Evolutionary conservation across 1,284 basidiomycete genomes (phyloP).

Genomic region (Cryptococcus depauperatus): DNA sequence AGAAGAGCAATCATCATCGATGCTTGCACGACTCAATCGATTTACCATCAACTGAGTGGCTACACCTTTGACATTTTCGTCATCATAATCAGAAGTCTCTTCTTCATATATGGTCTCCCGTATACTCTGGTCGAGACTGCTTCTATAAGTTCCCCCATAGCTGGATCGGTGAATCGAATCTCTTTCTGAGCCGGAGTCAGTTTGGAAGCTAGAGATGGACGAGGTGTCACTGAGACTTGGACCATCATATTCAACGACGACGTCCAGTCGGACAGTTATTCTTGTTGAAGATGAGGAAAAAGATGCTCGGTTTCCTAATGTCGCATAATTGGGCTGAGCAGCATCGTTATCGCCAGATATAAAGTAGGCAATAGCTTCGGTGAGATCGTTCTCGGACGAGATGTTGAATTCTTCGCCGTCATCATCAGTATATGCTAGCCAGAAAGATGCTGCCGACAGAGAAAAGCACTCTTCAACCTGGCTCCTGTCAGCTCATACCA

Average conservation of each 20-base stretch:
- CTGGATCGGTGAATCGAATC: slow-evolving; percentile 15
- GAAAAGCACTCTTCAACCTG: slow-evolving; percentile 76
- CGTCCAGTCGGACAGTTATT: slow-evolving; percentile 65
- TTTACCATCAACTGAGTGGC: background rate
- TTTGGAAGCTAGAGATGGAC: slow-evolving; percentile 52
- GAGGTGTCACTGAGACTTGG: slow-evolving; percentile 81
- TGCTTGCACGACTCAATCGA: background rate
- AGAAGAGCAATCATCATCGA: background rate
- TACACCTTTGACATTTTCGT: slow-evolving; percentile 1
- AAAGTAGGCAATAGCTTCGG: slow-evolving; percentile 79
- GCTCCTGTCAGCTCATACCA: background rate
- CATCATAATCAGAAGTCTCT: background rate
- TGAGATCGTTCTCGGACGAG: slow-evolving; percentile 61
- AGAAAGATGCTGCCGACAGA: slow-evolving; percentile 60
- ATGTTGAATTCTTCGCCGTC: slow-evolving; percentile 67
- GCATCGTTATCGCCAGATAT: slow-evolving; percentile 59
- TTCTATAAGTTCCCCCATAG: slow-evolving; percentile 10
- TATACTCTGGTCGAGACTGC: background rate
- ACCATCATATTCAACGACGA: slow-evolving; percentile 77
- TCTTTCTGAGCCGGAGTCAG: slow-evolving; percentile 11
- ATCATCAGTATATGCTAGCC: slow-evolving; percentile 75
- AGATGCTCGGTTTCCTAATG: slow-evolving; percentile 5
- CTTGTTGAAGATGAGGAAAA: slow-evolving; percentile 40
- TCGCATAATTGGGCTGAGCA: slow-evolving; percentile 60
- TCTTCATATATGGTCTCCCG: slow-evolving; percentile 8